Base-by-base conservation (phyloP, 345 rosid genomes). In the Citrus hindsii region DNA sequence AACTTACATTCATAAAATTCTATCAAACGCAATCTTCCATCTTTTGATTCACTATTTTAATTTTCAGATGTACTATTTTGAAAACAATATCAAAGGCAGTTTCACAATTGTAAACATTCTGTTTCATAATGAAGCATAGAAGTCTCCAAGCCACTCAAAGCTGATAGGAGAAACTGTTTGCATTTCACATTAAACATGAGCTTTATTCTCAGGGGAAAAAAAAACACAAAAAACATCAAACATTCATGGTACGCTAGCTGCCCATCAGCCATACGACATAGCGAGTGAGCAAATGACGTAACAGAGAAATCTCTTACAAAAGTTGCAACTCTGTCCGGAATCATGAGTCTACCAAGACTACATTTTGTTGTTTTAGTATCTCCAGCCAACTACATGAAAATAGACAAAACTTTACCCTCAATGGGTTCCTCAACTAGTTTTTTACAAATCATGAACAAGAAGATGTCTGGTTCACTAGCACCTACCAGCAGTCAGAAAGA, bases 401-500 rank as follows among this genome's bases (percentile, higher is more conserved):
- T 32, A 33, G 33, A 33, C 48, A 35, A 76, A 48, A 76, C 53
- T 76, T 66, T 22, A 25, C 64, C 37, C 65, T 66, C 3, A 4
- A 7, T 18, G 51, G 65, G 46, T n/a, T 76, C 64, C 24, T 8
- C 16, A 51, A 14, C 53, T 16, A 16, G 14, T 7, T 53, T 66
- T 8, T 76, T 55, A 37, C 66, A 76, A 22, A 16, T 33, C 12
- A 55, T 5, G 71, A 53, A 62, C 72, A 56, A 48, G 18, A 67
- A 48, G 18, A 16, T 21, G 60, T 46, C 42, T 35, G 30, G 28
- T 55, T 25, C 51, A 24, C 66, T 18, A n/a, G 35, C 56, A 59
- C 69, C 37, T 21, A 71, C 75, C 58, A 76, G 67, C 75, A n/a
- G 16, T 18, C 35, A 18, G 59, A 75, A 76, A 65, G 4, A 5